Conservation (phyloP, 2,329 filamentous ascomycete genomes). For the Madurella mycetomatis region DNA sequence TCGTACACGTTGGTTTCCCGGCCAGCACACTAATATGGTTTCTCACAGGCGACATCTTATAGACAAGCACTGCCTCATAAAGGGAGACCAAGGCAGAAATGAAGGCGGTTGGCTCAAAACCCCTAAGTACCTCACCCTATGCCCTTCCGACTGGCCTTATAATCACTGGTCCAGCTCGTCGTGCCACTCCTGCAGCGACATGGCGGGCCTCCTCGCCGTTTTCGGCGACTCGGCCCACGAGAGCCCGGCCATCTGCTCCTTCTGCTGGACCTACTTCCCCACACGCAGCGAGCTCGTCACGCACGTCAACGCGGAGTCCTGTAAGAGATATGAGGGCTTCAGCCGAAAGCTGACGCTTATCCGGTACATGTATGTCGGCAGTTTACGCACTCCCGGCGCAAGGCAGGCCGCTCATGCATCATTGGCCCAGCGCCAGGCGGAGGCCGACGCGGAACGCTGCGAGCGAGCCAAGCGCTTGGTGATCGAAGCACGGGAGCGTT, state of each 20-base stretch:
- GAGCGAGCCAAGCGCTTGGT: constrained; percentile 8
- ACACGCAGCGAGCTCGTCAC: constrained; percentile 5
- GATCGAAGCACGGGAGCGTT: neutral
- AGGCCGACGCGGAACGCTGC: constrained; percentile 7
- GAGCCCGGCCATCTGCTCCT: constrained; percentile 14
- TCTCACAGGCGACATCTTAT: constrained; percentile 11
- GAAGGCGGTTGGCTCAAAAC: constrained; percentile 6
- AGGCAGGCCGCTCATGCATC: constrained; percentile 1
- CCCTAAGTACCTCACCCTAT: constrained; percentile 18
- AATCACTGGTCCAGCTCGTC: constrained; percentile 6
- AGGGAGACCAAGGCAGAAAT: constrained; percentile 9
- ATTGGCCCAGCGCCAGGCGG: neutral
- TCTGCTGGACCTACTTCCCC: constrained; percentile 15
- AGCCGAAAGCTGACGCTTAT: constrained; percentile 5
- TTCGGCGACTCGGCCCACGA: constrained; percentile 12
- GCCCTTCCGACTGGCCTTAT: constrained; percentile 16
- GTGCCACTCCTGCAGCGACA: constrained; percentile 5
- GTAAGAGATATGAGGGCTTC: constrained; percentile 10
- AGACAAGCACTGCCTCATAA: constrained; percentile 12
- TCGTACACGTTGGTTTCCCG: neutral
- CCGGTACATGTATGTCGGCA: constrained; percentile 6
- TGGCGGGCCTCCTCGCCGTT: constrained; percentile 3
- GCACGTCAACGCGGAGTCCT: constrained; percentile 9
- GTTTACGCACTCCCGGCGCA: constrained; percentile 6
- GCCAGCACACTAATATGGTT: neutral